Base-by-base conservation (phyloP, 495 filamentous ascomycete genomes). In the Penicillium canariense region DNA sequence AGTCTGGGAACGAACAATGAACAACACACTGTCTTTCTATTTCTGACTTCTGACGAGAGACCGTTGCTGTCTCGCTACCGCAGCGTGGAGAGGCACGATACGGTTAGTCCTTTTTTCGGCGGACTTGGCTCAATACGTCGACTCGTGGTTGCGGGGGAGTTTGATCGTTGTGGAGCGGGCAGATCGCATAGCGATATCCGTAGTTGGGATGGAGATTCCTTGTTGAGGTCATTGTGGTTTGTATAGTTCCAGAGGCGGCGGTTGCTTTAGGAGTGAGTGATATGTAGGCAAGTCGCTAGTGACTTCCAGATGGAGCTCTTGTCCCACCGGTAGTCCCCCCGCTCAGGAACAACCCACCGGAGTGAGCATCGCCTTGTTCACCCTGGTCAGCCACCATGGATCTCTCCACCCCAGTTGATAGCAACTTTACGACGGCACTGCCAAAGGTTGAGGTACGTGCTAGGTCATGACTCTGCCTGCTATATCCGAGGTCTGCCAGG, bases 361-460 rank as follows among this genome's bases (percentile, higher is more conserved):
- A n/a, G n/a, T n/a, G n/a, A n/a, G 30, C 46, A 48, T n/a, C 27
- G 18, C 40, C 25, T 12, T 18, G 6, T 46, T 10, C 14, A 46
- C 22, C 2, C 32, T 39, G 31, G 31, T 36, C 20, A 22, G 2
- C 26, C 22, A 55, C 9, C 8, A 73, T 72, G 64, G 54, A 62
- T 50, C 32, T 55, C 40, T 58, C 58, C 2, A 60, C 62, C 15
- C 66, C 65, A 18, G 71, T 76, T 7, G 62, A 68, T 38, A 35
- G 44, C 8, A 42, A 23, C 2, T 77, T 76, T 36, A 71, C 70
- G 8, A 67, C 62, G 45, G 45, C 56, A 9, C 48, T 77, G 20
- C 74, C 74, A 17, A 76, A 77, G 52, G 63, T 75, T 20, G 74
- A 77, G 63, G 74, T 75, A 63, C 15, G 59, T 2, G 20, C 36